phyloP scores from a whole-genome alignment of 257 asterid genomes.

The Solanum bulbocastanum region DNA sequence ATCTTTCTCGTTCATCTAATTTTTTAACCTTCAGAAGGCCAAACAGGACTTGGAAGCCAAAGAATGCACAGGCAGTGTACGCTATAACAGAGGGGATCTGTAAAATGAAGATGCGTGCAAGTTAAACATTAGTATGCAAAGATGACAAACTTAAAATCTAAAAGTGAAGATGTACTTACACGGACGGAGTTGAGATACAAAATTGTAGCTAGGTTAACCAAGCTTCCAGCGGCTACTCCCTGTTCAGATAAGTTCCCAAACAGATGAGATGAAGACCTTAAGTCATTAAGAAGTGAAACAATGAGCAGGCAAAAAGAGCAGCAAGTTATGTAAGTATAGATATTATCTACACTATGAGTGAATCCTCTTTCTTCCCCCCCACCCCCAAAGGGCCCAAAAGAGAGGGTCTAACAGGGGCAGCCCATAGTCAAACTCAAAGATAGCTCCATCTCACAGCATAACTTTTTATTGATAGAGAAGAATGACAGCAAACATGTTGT shows the following conservation, averaged over 20 bases:
- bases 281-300: background rate
- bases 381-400: background rate
- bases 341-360: background rate
- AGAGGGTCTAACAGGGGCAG: background rate
- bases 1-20: slow-evolving; percentile 72
- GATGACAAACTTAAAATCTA: background rate
- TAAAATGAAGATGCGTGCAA: background rate
- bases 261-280: background rate
- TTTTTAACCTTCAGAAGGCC: slow-evolving; percentile 68
- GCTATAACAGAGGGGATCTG: slow-evolving; percentile 77
- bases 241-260: slow-evolving; percentile 20
- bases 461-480: background rate
- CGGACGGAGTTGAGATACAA: slow-evolving; percentile 59
- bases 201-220: slow-evolving; percentile 82
- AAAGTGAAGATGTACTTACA: slow-evolving; percentile 27
- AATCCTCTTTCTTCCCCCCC: background rate
- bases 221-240: slow-evolving; percentile 99
- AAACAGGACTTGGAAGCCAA: slow-evolving; percentile 70
- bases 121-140: background rate
- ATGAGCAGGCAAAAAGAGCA: background rate
- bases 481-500: background rate
- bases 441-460: background rate
- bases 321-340: background rate
- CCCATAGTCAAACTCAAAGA: background rate
- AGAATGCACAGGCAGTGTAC: slow-evolving; percentile 50